A percentile compares a stretch with the other conserved stretches of the same genome.
Conservation (phyloP, 2,329 filamentous ascomycete species). For the Myotisia sp. region DNA sequence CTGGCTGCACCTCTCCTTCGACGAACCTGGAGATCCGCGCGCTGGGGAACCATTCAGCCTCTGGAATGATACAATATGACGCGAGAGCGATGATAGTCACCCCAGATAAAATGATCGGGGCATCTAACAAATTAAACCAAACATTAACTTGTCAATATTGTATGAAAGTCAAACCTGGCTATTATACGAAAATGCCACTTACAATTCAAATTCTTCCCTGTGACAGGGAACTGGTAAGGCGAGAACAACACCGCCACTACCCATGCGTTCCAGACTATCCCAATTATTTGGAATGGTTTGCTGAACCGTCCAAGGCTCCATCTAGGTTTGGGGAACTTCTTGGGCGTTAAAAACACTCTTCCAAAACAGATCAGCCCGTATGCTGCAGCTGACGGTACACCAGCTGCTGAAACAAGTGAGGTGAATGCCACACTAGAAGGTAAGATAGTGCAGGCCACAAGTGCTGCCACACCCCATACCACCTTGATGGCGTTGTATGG, state of each 20-base stretch:
- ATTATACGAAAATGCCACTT: constrained; percentile 11
- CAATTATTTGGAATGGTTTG: constrained; percentile 35
- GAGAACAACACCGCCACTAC: constrained; percentile 37
- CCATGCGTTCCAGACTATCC: constrained; percentile 38
- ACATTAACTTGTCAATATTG: constrained; percentile 3
- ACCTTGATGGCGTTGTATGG: constrained; percentile 47
- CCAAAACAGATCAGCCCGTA: constrained; percentile 40
- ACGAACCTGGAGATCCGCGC: constrained; percentile 33
- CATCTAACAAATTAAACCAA: constrained; percentile 21
- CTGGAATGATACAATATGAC: constrained; percentile 37
- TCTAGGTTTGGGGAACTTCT: constrained; percentile 33
- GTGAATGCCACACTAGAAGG: constrained; percentile 42
- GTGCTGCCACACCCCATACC: constrained; percentile 40
- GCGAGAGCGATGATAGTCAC: constrained; percentile 37
- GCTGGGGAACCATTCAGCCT: constrained; percentile 34
- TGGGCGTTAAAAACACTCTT: constrained; percentile 35
- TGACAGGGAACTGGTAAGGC: constrained; percentile 34
- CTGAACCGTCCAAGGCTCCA: constrained; percentile 35
- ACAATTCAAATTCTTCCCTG: constrained; percentile 33
- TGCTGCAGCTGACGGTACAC: constrained; percentile 39
- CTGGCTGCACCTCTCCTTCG: constrained; percentile 14
- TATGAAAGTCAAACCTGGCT: neutral
- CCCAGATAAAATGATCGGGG: constrained; percentile 38
- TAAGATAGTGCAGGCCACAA: constrained; percentile 46
- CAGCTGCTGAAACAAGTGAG: constrained; percentile 40